Percentiles rank a stretch among this genome's conserved stretches.
These are phyloP conservation scores for Botrytis sinoallii DNA, from an alignment of 2,329 filamentous ascomycete genomes.

Conservation along the genomic window DNA sequence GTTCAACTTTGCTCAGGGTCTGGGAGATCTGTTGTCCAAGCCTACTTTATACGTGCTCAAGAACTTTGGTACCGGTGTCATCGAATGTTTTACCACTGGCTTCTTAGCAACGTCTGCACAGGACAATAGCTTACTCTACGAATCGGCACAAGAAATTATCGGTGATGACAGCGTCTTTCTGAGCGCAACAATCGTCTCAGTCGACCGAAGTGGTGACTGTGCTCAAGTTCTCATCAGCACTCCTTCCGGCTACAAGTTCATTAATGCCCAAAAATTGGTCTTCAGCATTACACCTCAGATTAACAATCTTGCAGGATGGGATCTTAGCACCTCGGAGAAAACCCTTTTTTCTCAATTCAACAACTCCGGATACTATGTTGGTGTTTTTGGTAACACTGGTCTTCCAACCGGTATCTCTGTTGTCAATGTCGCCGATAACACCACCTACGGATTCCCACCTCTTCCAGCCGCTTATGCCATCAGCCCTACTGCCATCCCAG, in stretches of 20 bases:
- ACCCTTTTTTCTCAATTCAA: constrained; percentile 41
- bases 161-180: constrained; percentile 22
- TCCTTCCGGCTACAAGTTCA: constrained; percentile 34
- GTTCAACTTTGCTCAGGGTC: constrained; percentile 43
- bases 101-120: constrained; percentile 22
- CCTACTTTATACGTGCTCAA: constrained; percentile 49
- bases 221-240: constrained; percentile 37
- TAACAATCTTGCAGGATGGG: constrained; percentile 39
- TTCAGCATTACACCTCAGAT: constrained; percentile 43
- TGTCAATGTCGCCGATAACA: constrained; percentile 33
- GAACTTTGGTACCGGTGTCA: constrained; percentile 35
- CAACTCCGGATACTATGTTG: constrained; percentile 42
- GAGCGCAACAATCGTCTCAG: constrained; percentile 22
- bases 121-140: constrained; percentile 27
- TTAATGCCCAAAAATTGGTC: constrained; percentile 43
- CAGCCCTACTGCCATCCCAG: constrained; percentile 24
- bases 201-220: constrained; percentile 21
- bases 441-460: constrained; percentile 35
- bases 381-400: constrained; percentile 41
- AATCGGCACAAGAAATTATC: constrained; percentile 15
- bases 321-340: constrained; percentile 39
- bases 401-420: constrained; percentile 32
- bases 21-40: constrained; percentile 44
- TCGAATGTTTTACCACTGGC: constrained; percentile 21
- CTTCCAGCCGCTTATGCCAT: constrained; percentile 38